A percentile compares a stretch with the other conserved stretches of the same genome.
Evolutionary conservation across 2,329 filamentous ascomycete species (phyloP).

Genomic region (Alternaria novae-zelandiae): DNA sequence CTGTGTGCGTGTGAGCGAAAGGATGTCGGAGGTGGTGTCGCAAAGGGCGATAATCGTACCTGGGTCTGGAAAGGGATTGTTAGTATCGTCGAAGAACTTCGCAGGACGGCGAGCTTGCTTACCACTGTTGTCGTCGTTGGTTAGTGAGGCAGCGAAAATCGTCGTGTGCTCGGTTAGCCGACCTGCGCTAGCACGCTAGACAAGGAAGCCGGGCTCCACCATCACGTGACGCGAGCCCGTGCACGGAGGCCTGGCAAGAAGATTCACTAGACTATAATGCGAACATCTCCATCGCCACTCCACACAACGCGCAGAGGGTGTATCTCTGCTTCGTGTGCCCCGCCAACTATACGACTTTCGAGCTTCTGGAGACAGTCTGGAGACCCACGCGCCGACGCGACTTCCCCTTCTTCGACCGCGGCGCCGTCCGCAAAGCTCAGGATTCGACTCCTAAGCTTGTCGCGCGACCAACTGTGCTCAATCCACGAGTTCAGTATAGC

Average conservation of each 20-base stretch:
- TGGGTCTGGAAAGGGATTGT: constrained; percentile 25
- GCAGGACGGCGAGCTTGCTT: constrained; percentile 29
- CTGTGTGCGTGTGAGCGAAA: constrained; percentile 37
- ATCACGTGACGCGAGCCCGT: not conserved
- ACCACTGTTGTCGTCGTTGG: constrained; percentile 44
- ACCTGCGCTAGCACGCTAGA: constrained; percentile 17
- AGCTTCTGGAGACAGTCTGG: constrained; percentile 13
- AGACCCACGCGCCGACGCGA: constrained; percentile 32
- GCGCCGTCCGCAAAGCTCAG: constrained; percentile 36
- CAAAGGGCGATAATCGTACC: constrained; percentile 28
- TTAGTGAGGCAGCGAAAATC: constrained; percentile 17
- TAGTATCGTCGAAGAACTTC: constrained; percentile 15
- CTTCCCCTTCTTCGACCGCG: constrained; percentile 23
- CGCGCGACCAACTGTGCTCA: constrained; percentile 18
- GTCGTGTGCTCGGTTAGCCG: constrained; percentile 15
- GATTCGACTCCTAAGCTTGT: constrained; percentile 30
- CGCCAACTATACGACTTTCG: constrained; percentile 16
- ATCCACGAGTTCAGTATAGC: constrained; percentile 11
- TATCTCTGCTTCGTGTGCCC: constrained; percentile 28
- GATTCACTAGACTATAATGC: constrained; percentile 1
- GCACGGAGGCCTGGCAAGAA: not conserved
- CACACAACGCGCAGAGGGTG: constrained; percentile 37
- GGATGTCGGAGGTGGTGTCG: constrained; percentile 7
- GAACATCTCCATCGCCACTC: constrained; percentile 30
- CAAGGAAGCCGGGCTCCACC: not conserved